Conservation (phyloP, 2,329 filamentous ascomycete genomes). For the Venturia aucupariae region DNA sequence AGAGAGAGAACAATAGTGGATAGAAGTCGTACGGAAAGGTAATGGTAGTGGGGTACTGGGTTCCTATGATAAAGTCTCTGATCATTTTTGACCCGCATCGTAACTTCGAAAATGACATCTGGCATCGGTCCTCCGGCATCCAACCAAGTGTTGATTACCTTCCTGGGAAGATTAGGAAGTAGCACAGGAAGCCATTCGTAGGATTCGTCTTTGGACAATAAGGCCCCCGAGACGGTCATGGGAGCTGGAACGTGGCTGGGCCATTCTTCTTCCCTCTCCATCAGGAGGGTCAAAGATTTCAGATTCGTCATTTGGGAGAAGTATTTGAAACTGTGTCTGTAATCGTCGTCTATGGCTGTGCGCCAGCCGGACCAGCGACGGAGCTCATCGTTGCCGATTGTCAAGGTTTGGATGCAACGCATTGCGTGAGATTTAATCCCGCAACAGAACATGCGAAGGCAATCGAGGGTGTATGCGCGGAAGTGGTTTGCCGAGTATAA, state of each 20-base stretch:
- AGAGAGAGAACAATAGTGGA: no score
- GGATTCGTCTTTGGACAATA: no score
- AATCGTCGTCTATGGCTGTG: not conserved
- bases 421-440: not conserved
- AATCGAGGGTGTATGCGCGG: not conserved
- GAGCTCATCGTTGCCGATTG: not conserved
- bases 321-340: not conserved
- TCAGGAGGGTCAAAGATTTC: not conserved
- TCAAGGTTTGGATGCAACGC: not conserved
- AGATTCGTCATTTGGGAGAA: not conserved
- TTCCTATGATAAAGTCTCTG: no score
- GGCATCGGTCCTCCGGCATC: no score
- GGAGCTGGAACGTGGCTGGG: not conserved
- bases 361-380: not conserved
- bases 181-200: no score
- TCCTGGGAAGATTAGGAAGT: no score
- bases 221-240: not conserved
- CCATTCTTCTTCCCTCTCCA: not conserved
- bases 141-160: no score
- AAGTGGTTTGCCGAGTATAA: not conserved
- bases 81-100: no score
- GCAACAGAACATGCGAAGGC: not conserved
- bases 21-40: no score
- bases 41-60: no score
- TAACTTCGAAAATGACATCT: no score